Evolutionary conservation across 306 rosid genomes (phyloP).

Genomic region (Acmispon strigosus): DNA sequence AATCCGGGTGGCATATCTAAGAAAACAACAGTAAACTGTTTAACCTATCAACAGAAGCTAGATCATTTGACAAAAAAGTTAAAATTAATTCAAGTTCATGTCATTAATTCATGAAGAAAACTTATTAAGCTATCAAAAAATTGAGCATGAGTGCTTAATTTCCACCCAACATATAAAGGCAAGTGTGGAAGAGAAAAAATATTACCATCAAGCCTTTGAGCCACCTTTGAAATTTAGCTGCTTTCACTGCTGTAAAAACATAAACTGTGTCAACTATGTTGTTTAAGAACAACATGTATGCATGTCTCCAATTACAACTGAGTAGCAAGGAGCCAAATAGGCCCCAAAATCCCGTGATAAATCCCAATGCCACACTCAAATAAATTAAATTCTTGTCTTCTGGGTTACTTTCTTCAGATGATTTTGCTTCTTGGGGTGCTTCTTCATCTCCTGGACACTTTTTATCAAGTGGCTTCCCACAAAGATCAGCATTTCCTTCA

Average conservation of each 20-base stretch:
- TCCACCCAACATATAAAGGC: not conserved
- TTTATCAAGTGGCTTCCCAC: not conserved
- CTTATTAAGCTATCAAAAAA: too few relatives aligned
- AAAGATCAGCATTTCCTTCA: not conserved
- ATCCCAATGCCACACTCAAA: constrained; percentile 2
- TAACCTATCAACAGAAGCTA: too few relatives aligned
- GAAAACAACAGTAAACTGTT: too few relatives aligned
- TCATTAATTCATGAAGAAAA: too few relatives aligned
- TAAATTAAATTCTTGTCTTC: not conserved
- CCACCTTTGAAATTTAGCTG: not conserved
- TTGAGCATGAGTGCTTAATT: too few relatives aligned
- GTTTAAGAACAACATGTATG: not conserved
- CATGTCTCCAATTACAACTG: not conserved
- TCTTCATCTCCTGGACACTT: not conserved
- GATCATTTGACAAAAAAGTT: too few relatives aligned
- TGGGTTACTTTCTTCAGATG: not conserved
- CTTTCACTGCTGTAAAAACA: not conserved
- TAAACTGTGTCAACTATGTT: not conserved
- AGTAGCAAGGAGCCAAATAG: not conserved
- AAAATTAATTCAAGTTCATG: too few relatives aligned
- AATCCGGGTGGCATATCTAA: too few relatives aligned
- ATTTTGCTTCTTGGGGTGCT: not conserved
- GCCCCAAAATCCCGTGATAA: not conserved
- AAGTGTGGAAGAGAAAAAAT: not conserved
- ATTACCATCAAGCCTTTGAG: not conserved